Evolutionary conservation across 1,284 basidiomycete species (phyloP), one percentile per base, ranked within the genome.

Genomic region (Sanghuangporus sanghuang): DNA sequence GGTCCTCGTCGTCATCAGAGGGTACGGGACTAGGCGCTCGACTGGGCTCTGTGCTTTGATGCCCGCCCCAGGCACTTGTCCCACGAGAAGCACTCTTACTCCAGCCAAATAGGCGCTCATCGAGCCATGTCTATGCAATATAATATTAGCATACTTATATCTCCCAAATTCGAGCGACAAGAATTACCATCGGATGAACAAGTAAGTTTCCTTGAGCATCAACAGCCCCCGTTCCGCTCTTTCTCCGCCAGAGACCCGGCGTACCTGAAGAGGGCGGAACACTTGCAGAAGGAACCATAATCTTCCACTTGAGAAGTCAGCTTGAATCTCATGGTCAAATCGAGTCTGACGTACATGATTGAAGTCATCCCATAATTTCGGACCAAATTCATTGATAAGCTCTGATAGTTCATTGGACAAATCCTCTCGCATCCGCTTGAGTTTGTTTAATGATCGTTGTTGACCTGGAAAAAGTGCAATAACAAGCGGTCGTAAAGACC

Each of bases 31-130:
- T 89, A 52, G 78, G 80, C 36, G 84, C 78, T 58, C 86, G 79
- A 73, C 90, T 92, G 62, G 78, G 75, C 61, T 89, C 86, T 49
- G 83, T 79, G 64, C 76, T 81, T 6, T 78, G 76, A 18, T 63
- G 70, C 48, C 85, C 89, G 36, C 82, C 82, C 90, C 90, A 92
- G n/a, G 83, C 88, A 70, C 87, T 91, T 1, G 89, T 91, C 3
- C 90, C 91, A 54, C 80, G 84, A 59, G 73, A 75, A 3, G 89
- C 81, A 68, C 87, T 91, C 38, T 81, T 81, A 72, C 86, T 91
- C 95, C 95, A 97, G 42, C 95, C 95, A 74, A 96, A 97, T 46
- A 97, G 79, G 16, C 91, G 85, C 75, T 96, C 95, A 73, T 97
- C 95, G 40, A 96, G 82, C 93, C 94, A 96, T 16, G 89, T 90